Evolutionary conservation across 495 filamentous ascomycete species (phyloP).

Genomic region (Xylaria bambusicola): DNA sequence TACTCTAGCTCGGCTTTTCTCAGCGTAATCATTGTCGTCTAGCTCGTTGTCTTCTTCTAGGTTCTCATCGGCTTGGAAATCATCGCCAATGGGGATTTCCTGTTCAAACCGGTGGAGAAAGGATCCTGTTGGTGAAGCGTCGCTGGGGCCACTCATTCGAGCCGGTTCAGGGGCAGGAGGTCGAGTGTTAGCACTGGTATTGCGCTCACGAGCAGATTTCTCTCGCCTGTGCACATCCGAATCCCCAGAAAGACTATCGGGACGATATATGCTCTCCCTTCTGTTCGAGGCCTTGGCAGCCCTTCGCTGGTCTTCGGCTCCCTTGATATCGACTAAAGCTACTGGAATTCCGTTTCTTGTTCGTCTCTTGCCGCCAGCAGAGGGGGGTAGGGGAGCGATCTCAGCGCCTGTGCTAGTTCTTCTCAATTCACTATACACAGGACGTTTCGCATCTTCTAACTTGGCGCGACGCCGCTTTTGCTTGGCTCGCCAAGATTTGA

Average conservation of each 20-base stretch:
- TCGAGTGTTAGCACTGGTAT: not conserved
- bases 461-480: conserved; percentile 16
- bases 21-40: conserved; percentile 2
- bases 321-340: conserved; percentile 22
- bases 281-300: conserved; percentile 10
- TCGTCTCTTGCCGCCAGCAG: conserved; percentile 12
- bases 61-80: conserved; percentile 10
- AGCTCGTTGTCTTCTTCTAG: not conserved
- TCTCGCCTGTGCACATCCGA: conserved; percentile 12
- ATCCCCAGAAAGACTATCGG: conserved; percentile 23
- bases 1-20: conserved; percentile 22
- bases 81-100: conserved; percentile 8
- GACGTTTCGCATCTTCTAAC: not conserved
- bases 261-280: conserved; percentile 24
- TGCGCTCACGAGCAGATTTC: not conserved
- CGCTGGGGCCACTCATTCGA: conserved; percentile 12
- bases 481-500: conserved; percentile 23
- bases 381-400: conserved; percentile 15
- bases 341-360: conserved; percentile 32
- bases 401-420: conserved; percentile 9
- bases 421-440: conserved; percentile 23
- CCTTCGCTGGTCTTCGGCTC: conserved; percentile 23
- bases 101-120: conserved; percentile 12
- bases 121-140: conserved; percentile 3
- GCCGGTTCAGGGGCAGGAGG: conserved; percentile 6